These are phyloP conservation scores for Mallotus japonicus DNA, from an alignment of 441 rosid species.

Conservation along the genomic window DNA sequence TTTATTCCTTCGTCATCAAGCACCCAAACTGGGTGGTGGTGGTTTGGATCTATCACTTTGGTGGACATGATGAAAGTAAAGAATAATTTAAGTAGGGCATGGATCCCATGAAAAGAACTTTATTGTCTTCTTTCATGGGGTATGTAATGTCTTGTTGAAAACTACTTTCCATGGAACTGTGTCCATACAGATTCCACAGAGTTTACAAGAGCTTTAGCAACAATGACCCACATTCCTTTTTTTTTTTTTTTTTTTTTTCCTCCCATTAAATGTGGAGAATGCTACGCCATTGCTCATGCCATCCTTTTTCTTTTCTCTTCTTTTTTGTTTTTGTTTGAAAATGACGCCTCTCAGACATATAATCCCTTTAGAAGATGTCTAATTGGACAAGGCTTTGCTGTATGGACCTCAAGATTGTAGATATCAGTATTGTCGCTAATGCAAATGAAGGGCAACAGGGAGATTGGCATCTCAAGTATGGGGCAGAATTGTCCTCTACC, in stretches of 20 bases:
- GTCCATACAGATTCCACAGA: background rate
- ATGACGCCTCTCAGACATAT: background rate
- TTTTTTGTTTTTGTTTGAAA: background rate
- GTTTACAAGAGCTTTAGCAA: background rate
- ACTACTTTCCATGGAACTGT: background rate
- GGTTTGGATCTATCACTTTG: background rate
- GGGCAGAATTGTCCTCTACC: background rate
- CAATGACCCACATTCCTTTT: background rate
- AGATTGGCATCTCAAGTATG: background rate
- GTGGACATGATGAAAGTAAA: background rate
- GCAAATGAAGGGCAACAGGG: too few relatives aligned
- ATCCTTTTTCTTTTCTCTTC: background rate
- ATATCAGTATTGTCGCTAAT: background rate
- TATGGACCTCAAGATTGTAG: background rate
- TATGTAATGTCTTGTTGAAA: background rate
- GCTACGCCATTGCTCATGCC: background rate
- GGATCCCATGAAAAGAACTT: conserved; percentile 17
- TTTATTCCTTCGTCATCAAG: conserved; percentile 6
- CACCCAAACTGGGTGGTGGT: conserved; percentile 6
- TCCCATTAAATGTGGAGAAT: background rate
- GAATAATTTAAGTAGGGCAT: background rate
- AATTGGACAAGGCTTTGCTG: background rate
- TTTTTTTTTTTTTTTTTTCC: too few relatives aligned
- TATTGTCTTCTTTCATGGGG: conserved; percentile 22
- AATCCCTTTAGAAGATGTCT: background rate